Base-by-base conservation (phyloP, 1,139 yeast species). In the Pichia sp. region DNA sequence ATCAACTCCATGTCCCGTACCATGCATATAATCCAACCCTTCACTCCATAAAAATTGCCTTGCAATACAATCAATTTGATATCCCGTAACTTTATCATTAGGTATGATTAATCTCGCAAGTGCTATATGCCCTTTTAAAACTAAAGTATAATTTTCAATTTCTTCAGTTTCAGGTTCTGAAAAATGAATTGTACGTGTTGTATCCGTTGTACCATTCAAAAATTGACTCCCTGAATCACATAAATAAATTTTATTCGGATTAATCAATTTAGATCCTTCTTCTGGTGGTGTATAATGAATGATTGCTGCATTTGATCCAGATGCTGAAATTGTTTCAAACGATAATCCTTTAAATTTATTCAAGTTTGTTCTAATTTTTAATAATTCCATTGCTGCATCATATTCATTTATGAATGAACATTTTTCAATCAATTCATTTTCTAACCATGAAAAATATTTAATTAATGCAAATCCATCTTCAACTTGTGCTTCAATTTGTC, bases 1-100 rank as follows among this genome's bases (percentile, higher is more conserved):
- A 5, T 97, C 99, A 49, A 95, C 83, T n/a, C 99, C 99, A 68
- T 95, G 99, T 1, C 97, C 95, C 1, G 99, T 95, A 31, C 99
- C 98, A 68, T 95, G 99, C 51, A 86, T 82, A 70, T 93, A 95
- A 70, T 95, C 97, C 52, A 93, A 74, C 1, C 97, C 97, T 50
- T 81, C 70, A 42, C 77, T 71, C 99, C 99, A 93, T 61, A 95
- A 74, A 66, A 68, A 80, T 70, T 91, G 98, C 66, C 99, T 83
- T 1, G 99, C 99, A 53, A 91, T 74, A 2, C 84, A 76, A 67
- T 95, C 99, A 53, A 95, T 79, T 69, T 80, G 80, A 63, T 78
- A 80, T 3, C 99, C 99, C 27, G 88, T 81, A 6, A 95, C 84
- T 31, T 44, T 49, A 38, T 90, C 87, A 63, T 84, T 88, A 1